These are phyloP conservation scores for Pinus taeda DNA, from an alignment of 75 land plant species.

Conservation along the genomic window DNA sequence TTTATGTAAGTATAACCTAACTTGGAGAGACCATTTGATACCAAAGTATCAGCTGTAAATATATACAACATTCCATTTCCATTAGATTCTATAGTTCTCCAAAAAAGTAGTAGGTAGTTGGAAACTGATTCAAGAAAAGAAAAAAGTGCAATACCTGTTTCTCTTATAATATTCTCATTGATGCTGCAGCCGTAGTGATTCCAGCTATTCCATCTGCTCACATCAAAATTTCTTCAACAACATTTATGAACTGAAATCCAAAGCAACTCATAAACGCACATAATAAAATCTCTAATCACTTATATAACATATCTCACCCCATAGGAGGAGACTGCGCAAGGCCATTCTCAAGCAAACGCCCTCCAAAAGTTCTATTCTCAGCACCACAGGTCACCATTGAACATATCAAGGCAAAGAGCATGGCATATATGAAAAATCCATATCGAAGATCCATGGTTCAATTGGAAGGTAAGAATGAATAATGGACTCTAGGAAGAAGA, in stretches of 20 bases:
- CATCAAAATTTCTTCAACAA: not conserved
- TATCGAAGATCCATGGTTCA: too few relatives aligned
- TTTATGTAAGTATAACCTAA: conserved; percentile 75
- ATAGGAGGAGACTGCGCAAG: conserved; percentile 70
- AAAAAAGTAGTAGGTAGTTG: not conserved
- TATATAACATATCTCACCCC: conserved; percentile 59
- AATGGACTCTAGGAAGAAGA: too few relatives aligned
- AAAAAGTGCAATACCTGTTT: conserved; percentile 47
- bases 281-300: too few relatives aligned
- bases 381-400: too few relatives aligned
- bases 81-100: not conserved
- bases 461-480: too few relatives aligned
- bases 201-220: conserved; percentile 88
- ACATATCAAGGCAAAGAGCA: too few relatives aligned
- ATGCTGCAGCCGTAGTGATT: conserved; percentile 66
- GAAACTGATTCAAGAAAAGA: not conserved
- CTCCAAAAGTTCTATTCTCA: too few relatives aligned
- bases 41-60: conserved; percentile 77
- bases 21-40: conserved; percentile 67
- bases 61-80: not conserved
- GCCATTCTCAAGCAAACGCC: too few relatives aligned
- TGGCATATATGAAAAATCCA: too few relatives aligned
- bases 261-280: too few relatives aligned
- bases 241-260: not conserved
- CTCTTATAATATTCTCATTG: conserved; percentile 55